Evolutionary conservation across 306 rosid genomes (phyloP).

Genomic region (Castanea mollissima): DNA sequence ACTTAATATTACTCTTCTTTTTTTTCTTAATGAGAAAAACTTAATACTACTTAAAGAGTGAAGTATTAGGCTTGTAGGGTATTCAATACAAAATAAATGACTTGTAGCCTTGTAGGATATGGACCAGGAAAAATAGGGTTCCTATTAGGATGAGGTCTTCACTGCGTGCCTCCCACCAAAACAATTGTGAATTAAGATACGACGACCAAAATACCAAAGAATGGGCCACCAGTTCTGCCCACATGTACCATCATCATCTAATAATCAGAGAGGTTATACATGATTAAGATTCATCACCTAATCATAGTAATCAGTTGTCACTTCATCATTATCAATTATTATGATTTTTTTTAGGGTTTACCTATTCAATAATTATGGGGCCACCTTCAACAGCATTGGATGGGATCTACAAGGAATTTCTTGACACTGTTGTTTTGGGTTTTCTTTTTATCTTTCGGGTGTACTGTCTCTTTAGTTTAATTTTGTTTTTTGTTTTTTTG

Average conservation of each 20-base stretch:
- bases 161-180: conserved; percentile 23
- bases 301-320: background rate
- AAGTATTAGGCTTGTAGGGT: background rate
- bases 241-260: background rate
- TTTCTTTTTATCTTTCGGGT: no score
- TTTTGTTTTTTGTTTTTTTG: background rate
- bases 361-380: background rate
- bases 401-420: no score
- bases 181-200: conserved; percentile 10
- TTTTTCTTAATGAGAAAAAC: no score
- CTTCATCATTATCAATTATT: background rate
- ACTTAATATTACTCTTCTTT: no score
- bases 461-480: background rate
- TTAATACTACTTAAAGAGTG: background rate
- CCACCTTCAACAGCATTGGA: no score
- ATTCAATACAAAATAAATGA: background rate
- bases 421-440: no score
- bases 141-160: background rate
- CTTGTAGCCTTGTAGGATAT: no score
- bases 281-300: background rate
- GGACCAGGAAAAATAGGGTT: background rate
- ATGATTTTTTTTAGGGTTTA: no score
- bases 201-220: background rate
- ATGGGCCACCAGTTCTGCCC: background rate
- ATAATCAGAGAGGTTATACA: background rate